Percentiles rank a stretch among this genome's conserved stretches.
phyloP scores from a whole-genome alignment of 805 yeast genomes.

The Kodamaea hsintzibuensis region DNA sequence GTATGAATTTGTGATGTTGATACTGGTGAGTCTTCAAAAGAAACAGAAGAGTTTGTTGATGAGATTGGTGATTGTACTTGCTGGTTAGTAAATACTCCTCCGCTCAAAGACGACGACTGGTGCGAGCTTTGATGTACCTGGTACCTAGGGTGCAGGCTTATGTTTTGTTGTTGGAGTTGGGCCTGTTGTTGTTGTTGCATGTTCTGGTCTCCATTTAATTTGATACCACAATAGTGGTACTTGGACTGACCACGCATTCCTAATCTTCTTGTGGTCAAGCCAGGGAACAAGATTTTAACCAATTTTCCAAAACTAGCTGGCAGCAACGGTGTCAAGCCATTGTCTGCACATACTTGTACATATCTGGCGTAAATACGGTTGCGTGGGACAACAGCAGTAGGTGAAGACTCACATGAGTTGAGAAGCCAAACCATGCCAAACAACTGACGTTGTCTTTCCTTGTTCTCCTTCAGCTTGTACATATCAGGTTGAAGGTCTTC shows the following conservation, averaged over 20 bases:
- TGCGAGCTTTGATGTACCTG: background rate
- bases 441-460: slow-evolving; percentile 68
- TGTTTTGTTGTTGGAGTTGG: slow-evolving; percentile 7
- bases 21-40: slow-evolving; percentile 19
- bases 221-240: slow-evolving; percentile 83
- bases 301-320: slow-evolving; percentile 72
- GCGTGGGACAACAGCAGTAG: slow-evolving; percentile 44
- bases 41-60: slow-evolving; percentile 15
- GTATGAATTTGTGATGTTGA: slow-evolving; percentile 16
- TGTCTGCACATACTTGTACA: slow-evolving; percentile 39
- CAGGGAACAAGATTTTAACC: slow-evolving; percentile 64
- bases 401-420: slow-evolving; percentile 57
- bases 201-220: slow-evolving; percentile 37
- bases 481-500: background rate
- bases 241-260: slow-evolving; percentile 83
- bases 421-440: slow-evolving; percentile 83
- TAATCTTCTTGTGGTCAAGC: slow-evolving; percentile 69
- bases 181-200: slow-evolving; percentile 17
- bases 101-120: background rate
- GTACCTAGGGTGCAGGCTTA: background rate
- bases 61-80: slow-evolving; percentile 15
- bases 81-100: background rate
- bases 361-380: slow-evolving; percentile 45
- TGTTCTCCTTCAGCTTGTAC: slow-evolving; percentile 16
- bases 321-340: slow-evolving; percentile 56